Evolutionary conservation across 1,284 basidiomycete genomes (phyloP), one percentile per base, ranked within the genome.

Genomic region (Heliocybe sulcata): DNA sequence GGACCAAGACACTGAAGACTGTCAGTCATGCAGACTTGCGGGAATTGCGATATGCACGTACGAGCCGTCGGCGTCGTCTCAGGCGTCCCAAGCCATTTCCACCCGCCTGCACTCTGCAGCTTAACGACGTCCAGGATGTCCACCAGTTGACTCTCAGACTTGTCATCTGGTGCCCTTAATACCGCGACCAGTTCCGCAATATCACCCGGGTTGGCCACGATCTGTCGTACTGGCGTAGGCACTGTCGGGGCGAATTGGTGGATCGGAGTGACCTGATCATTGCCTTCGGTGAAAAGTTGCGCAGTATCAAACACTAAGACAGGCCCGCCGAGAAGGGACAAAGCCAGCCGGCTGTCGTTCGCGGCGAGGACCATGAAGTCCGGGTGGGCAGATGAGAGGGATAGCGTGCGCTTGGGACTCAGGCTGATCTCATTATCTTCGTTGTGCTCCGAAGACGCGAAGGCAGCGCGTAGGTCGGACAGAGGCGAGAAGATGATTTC

Each of bases 1-100:
- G 1, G 92, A 93, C 91, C 92, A 94, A 20, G 83, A 81, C 3
- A 86, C 86, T 49, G 56, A 19, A 48, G 47, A 0, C n/a, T 35
- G 49, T 65, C 19, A 63, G 57, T 56, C 31, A n/a, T 52, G 51
- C 45, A 29, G 9, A 51, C 53, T 25, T 22, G 14, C 14, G 20
- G 27, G 58, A 55, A 35, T 52, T 48, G 52, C 50, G 31, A 48
- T 51, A 52, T 25, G 57, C 20, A 72, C 83, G 55, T 57, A 89
- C 87, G 72, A 56, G 82, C 75, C 16, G 77, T 77, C 0, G 84
- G 82, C 33, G 71, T 75, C 14, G 77, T 75, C 55, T 76, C 74
- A 1, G 71, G 68, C 0, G 75, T 70, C 52, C 78, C 75, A 19
- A 73, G 75, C 22, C 75, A 69, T 47, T 68, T 65, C 86, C 87